Evolutionary conservation across 805 yeast genomes (phyloP).

Genomic region (Suhomyces pyralidae): DNA sequence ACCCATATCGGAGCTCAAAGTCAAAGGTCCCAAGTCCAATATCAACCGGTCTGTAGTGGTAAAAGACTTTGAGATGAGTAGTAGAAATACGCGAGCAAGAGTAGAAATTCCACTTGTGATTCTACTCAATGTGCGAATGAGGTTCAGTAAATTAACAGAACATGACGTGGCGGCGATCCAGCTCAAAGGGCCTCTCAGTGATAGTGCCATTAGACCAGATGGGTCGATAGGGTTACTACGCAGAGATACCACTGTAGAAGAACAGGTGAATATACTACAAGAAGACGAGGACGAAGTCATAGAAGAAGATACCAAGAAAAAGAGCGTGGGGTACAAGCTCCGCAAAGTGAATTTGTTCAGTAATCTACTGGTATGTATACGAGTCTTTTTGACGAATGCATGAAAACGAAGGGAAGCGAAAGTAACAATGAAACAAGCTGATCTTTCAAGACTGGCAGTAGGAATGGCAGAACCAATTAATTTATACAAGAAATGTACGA

Average conservation of each 20-base stretch:
- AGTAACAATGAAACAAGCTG: too few relatives aligned
- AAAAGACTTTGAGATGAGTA: not conserved
- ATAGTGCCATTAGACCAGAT: conserved; percentile 1
- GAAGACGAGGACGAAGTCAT: conserved; percentile 1
- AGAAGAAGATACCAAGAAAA: conserved; percentile 6
- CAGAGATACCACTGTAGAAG: not conserved
- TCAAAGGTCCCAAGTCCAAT: not conserved
- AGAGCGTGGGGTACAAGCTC: conserved; percentile 8
- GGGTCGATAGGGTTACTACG: not conserved
- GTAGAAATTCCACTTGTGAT: conserved; percentile 4
- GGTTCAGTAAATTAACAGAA: conserved; percentile 1
- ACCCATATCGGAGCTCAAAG: conserved; percentile 6
- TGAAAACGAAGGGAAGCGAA: not conserved
- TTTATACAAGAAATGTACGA: too few relatives aligned
- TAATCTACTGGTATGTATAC: conserved; percentile 6
- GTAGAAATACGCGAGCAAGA: not conserved
- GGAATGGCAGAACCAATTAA: not conserved
- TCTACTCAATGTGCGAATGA: conserved; percentile 1
- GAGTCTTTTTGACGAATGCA: conserved; percentile 6
- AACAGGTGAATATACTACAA: not conserved
- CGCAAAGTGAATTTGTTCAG: conserved; percentile 6
- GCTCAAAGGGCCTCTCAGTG: not conserved
- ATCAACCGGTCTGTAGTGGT: conserved; percentile 1
- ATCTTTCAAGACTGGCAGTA: too few relatives aligned
- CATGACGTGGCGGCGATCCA: conserved; percentile 1